phyloP scores from a whole-genome alignment of 805 yeast genomes.

The Wickerhamiella kurtzmanii region DNA sequence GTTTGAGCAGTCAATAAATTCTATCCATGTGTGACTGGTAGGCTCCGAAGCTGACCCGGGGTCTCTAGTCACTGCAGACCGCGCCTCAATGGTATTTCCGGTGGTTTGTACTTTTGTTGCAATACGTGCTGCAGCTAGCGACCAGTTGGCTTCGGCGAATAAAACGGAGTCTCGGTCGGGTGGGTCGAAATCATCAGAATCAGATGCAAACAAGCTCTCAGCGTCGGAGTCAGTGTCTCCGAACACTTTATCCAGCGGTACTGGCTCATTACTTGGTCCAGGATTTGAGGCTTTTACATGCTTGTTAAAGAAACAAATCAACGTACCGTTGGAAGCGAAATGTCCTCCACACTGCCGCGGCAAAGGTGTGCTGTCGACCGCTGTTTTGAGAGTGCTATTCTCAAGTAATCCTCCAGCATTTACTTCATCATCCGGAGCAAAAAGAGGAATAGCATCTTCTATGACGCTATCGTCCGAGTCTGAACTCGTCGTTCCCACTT shows the following conservation, averaged over 20 bases:
- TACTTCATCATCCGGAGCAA: slow-evolving; percentile 15
- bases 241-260: slow-evolving; percentile 17
- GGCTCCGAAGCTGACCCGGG: slow-evolving; percentile 1
- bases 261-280: slow-evolving; percentile 7
- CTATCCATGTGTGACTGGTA: background rate
- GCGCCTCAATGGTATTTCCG: background rate
- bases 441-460: slow-evolving; percentile 4
- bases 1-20: slow-evolving; percentile 45
- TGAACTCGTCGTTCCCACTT: background rate
- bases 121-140: slow-evolving; percentile 6
- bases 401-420: slow-evolving; percentile 14
- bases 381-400: slow-evolving; percentile 13
- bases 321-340: slow-evolving; percentile 67
- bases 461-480: slow-evolving; percentile 3
- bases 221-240: slow-evolving; percentile 14
- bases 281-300: slow-evolving; percentile 4
- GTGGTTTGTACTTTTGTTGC: background rate
- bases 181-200: slow-evolving; percentile 16
- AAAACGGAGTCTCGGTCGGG: slow-evolving; percentile 2
- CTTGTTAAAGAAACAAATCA: slow-evolving; percentile 67
- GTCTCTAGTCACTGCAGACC: background rate
- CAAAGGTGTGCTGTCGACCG: slow-evolving; percentile 70
- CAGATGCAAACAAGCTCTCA: slow-evolving; percentile 14
- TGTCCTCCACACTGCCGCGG: slow-evolving; percentile 90
- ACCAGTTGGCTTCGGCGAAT: slow-evolving; percentile 11